These are phyloP conservation scores for Volvox africanus DNA, from an alignment of 139 green algal species.

Conservation along the genomic window DNA sequence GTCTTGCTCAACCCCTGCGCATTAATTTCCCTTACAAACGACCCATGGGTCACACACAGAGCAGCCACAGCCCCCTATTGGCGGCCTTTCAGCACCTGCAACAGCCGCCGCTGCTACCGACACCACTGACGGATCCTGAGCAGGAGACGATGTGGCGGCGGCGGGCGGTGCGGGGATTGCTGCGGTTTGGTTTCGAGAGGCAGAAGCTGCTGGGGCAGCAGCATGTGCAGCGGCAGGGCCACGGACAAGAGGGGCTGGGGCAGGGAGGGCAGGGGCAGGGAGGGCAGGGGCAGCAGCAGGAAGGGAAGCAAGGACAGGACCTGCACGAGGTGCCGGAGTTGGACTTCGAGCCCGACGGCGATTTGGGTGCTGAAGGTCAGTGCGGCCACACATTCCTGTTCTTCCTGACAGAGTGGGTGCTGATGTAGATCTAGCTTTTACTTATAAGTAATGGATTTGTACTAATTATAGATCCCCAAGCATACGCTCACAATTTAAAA, in stretches of 20 bases:
- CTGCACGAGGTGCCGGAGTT: too few relatives aligned
- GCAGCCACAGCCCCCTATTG: conserved; percentile 28
- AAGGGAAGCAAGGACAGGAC: too few relatives aligned
- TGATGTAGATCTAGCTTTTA: too few relatives aligned
- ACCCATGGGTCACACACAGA: background rate
- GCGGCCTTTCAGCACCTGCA: background rate
- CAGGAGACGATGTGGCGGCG: background rate
- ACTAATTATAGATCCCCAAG: too few relatives aligned
- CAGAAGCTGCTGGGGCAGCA: background rate
- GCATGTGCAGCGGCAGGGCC: background rate
- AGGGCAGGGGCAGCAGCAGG: background rate
- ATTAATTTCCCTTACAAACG: background rate
- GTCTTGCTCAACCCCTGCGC: too few relatives aligned
- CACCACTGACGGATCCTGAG: background rate
- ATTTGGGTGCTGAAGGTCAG: too few relatives aligned
- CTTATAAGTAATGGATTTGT: too few relatives aligned
- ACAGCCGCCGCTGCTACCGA: background rate
- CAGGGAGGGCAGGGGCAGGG: background rate
- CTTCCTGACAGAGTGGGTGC: too few relatives aligned
- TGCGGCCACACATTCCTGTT: too few relatives aligned
- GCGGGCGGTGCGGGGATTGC: background rate
- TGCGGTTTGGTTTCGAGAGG: too few relatives aligned
- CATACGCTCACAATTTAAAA: too few relatives aligned
- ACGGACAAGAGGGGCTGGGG: background rate
- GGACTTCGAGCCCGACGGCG: too few relatives aligned